Base-by-base conservation (phyloP, 306 rosid genomes). In the Casuarina glauca region DNA sequence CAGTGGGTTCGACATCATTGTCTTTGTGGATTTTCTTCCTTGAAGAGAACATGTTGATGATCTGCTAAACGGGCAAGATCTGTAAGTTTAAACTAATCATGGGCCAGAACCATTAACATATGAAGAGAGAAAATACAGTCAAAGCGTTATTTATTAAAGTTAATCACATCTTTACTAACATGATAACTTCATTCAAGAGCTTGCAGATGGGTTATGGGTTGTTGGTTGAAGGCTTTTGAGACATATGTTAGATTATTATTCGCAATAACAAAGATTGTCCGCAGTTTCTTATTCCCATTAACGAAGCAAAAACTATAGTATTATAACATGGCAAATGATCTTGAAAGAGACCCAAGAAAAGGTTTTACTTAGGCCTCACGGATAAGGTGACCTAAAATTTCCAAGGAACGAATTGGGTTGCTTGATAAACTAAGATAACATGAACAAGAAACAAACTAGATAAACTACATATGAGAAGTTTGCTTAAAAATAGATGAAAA, bases 21-120 rank as follows among this genome's bases (percentile, higher is more conserved):
- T 91, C 97, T 77, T 91, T 91, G 76, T 74, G 87, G 69, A 91
- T 90, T 86, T 90, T 91, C 89, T 88, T 91, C 86, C 79, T 81
- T 6, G 97, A 74, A 13, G 97, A 85, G 80, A 41, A 91, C 97
- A 91, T 91, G 67, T 75, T 89, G 69, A 42, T 68, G 53, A 82
- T 74, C 93, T 88, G 80, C 36, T 70, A 51, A 69, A 72, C n/a
- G 19, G 39, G 32, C 32, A 66, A 66, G 49, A 66, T 9, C 3
- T 4, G 10, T 16, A 41, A 41, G 16, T 17, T 66, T 42, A 66
- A 17, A 15, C 42, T 17, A 41, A 41, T 66, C 46, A 6, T 39
- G 49, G 49, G 7, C 16, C 7, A n/a, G 2, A 3, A n/a, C 8
- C 26, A 8, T 42, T 66, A 66, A 41, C 41, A 39, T 41, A 3